phyloP scores from a whole-genome alignment of 257 asterid genomes.

The Cruciata laevipes region DNA sequence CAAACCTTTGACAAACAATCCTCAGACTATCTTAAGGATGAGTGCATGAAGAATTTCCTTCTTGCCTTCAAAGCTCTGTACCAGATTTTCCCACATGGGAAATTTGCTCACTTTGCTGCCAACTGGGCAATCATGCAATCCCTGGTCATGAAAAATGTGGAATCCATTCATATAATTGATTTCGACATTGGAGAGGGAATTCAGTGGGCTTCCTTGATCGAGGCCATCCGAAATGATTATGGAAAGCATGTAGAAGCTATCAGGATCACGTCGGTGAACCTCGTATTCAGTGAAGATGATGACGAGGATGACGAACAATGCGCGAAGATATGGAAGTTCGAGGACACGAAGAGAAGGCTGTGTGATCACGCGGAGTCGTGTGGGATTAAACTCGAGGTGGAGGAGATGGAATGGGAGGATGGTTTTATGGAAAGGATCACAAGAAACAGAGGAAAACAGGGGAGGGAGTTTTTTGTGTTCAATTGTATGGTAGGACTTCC shows the following conservation, averaged over 20 bases:
- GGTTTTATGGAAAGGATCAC: slow-evolving; percentile 19
- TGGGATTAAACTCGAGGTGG: slow-evolving; percentile 29
- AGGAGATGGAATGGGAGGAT: slow-evolving; percentile 31
- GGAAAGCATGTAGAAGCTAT: slow-evolving; percentile 13
- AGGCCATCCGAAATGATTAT: slow-evolving; percentile 18
- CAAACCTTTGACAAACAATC: slow-evolving; percentile 20
- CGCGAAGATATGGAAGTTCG: slow-evolving; percentile 26
- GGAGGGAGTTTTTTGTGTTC: slow-evolving; percentile 33
- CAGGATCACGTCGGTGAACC: slow-evolving; percentile 28
- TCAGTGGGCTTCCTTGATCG: slow-evolving; percentile 56
- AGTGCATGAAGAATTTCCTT: slow-evolving; percentile 28
- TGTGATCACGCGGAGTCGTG: slow-evolving; percentile 24
- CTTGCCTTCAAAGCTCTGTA: slow-evolving; percentile 37
- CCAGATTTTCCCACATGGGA: slow-evolving; percentile 46
- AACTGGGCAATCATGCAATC: slow-evolving; percentile 48
- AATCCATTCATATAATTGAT: slow-evolving; percentile 30
- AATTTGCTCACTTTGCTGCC: slow-evolving; percentile 51
- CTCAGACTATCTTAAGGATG: slow-evolving; percentile 29
- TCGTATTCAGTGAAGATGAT: slow-evolving; percentile 3
- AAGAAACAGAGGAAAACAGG: slow-evolving; percentile 7
- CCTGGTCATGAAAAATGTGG: slow-evolving; percentile 26
- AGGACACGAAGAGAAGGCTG: slow-evolving; percentile 38
- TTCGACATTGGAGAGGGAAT: slow-evolving; percentile 52
- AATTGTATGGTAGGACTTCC: slow-evolving; percentile 39
- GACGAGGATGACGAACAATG: slow-evolving; percentile 14